phyloP scores from a whole-genome alignment of 768 basidiomycete species.

The Rhizopogon vesiculosus region DNA sequence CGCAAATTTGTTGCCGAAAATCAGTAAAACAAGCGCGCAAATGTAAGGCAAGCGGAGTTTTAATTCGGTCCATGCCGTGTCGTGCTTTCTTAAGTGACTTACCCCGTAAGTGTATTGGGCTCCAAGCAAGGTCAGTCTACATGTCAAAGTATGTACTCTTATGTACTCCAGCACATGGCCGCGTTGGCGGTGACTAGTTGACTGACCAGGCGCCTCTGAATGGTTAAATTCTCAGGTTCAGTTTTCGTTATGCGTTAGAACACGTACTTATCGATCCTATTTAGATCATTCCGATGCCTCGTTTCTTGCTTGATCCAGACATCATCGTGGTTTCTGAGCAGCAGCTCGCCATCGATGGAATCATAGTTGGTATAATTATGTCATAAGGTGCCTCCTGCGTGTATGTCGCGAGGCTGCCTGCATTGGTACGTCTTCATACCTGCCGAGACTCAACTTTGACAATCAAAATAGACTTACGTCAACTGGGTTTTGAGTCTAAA shows the following conservation, averaged over 20 bases:
- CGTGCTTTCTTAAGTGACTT: background rate
- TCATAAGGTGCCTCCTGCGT: background rate
- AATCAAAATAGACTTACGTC: background rate
- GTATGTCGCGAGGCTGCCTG: background rate
- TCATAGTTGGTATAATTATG: background rate
- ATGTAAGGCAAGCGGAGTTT: conserved; percentile 27
- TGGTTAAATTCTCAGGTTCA: background rate
- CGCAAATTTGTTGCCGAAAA: conserved; percentile 15
- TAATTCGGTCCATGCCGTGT: conserved; percentile 25
- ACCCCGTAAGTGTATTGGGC: too few species aligned
- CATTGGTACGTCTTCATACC: background rate
- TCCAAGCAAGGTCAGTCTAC: too few species aligned
- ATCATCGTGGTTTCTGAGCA: background rate
- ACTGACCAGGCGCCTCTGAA: background rate
- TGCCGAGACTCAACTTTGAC: background rate
- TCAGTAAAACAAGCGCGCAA: conserved; percentile 18
- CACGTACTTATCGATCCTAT: background rate
- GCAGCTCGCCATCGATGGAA: background rate
- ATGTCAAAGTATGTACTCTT: too few species aligned
- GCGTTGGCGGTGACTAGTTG: background rate
- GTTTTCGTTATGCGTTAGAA: background rate
- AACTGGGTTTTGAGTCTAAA: background rate
- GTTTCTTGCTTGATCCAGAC: background rate
- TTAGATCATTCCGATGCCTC: background rate
- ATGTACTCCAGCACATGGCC: background rate